phyloP scores from a whole-genome alignment of 805 yeast genomes.

The Wickerhamiella kurtzmanii region DNA sequence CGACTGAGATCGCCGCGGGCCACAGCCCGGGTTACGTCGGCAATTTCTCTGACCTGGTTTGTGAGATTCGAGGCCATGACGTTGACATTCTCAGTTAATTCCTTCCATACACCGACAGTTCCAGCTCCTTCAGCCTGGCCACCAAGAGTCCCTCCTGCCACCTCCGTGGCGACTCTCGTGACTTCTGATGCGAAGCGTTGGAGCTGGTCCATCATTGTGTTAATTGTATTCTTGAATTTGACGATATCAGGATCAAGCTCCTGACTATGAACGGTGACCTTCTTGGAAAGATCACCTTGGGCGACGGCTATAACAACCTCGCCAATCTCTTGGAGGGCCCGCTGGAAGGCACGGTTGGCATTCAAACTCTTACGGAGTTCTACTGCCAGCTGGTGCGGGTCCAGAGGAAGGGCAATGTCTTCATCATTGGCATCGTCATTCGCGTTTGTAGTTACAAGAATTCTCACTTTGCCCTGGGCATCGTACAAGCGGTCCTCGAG shows the following conservation, averaged over 20 bases:
- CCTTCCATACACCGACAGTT: slow-evolving; percentile 82
- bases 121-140: slow-evolving; percentile 79
- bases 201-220: slow-evolving; percentile 79
- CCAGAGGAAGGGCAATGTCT: slow-evolving; percentile 11
- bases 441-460: slow-evolving; percentile 22
- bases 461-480: slow-evolving; percentile 25
- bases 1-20: slow-evolving; percentile 75
- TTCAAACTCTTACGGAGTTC: slow-evolving; percentile 31
- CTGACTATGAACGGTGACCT: slow-evolving; percentile 57
- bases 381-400: slow-evolving; percentile 23
- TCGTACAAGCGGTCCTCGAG: slow-evolving; percentile 24
- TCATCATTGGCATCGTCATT: slow-evolving; percentile 7
- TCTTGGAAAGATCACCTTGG: slow-evolving; percentile 73
- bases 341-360: slow-evolving; percentile 55
- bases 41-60: slow-evolving; percentile 79
- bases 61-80: slow-evolving; percentile 83
- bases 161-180: slow-evolving; percentile 76
- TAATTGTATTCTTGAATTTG: slow-evolving; percentile 67
- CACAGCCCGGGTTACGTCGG: slow-evolving; percentile 80
- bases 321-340: slow-evolving; percentile 66
- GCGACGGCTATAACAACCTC: slow-evolving; percentile 81
- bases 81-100: slow-evolving; percentile 71
- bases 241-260: slow-evolving; percentile 69
- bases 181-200: slow-evolving; percentile 73
- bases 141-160: slow-evolving; percentile 79